Evolutionary conservation across 2,329 filamentous ascomycete species (phyloP).

Genomic region (Stemphylium vesicarium): DNA sequence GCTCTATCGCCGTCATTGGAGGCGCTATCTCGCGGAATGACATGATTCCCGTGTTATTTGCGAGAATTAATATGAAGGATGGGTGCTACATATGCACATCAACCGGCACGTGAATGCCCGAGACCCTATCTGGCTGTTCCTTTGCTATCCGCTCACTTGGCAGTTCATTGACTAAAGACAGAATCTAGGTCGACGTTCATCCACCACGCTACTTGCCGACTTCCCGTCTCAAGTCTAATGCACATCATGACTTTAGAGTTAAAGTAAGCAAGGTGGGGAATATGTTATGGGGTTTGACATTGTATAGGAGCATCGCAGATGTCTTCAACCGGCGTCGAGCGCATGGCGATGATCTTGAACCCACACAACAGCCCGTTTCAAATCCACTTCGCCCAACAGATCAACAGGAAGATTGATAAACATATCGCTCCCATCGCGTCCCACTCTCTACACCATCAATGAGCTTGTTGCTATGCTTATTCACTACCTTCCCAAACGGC

Average conservation of each 20-base stretch:
- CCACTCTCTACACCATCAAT: constrained; percentile 3
- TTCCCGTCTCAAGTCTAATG: not conserved
- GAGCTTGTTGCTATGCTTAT: not conserved
- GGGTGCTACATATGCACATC: not conserved
- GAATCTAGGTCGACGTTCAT: not conserved
- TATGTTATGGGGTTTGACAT: not conserved
- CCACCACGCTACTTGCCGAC: not conserved
- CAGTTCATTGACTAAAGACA: not conserved
- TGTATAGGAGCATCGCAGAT: not conserved
- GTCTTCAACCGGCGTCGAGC: no score
- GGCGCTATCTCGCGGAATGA: constrained; percentile 4
- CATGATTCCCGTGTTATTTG: not conserved
- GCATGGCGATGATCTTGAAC: not conserved
- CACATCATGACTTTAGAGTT: not conserved
- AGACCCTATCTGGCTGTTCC: not conserved
- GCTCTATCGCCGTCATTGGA: constrained; percentile 7
- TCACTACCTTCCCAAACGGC: constrained; percentile 12
- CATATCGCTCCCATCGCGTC: not conserved
- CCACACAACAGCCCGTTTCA: not conserved
- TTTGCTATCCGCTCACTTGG: not conserved
- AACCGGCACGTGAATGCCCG: not conserved
- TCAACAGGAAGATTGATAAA: not conserved
- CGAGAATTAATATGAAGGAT: not conserved
- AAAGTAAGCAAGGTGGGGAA: not conserved
- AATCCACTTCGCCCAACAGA: not conserved